phyloP scores from a whole-genome alignment of 2,329 filamentous ascomycete species.

The Cladorrhinum sp. region DNA sequence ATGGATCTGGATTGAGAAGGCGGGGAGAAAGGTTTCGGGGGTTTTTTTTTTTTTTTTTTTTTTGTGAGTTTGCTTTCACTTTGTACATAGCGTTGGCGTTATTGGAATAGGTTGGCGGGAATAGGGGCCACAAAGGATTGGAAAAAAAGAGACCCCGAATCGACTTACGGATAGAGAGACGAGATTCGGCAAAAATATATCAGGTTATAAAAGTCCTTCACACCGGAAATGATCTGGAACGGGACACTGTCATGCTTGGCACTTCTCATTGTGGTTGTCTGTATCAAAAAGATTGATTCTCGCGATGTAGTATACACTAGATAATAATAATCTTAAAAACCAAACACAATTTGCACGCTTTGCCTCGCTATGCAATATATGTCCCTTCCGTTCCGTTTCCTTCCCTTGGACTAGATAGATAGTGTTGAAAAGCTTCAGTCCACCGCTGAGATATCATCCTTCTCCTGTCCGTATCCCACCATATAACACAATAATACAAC shows the following conservation, averaged over 20 bases:
- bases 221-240: too few relatives aligned
- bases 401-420: neutral
- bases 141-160: neutral
- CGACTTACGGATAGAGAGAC: neutral
- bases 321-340: neutral
- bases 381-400: neutral
- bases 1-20: constrained; percentile 46
- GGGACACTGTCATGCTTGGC: too few relatives aligned
- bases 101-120: neutral
- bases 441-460: neutral
- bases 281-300: too few relatives aligned
- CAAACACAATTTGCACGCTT: neutral
- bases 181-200: neutral
- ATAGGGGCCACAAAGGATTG: neutral
- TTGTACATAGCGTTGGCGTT: constrained; percentile 35
- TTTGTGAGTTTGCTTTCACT: neutral
- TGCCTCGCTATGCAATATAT: neutral
- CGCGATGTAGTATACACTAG: neutral
- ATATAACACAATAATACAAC: too few relatives aligned
- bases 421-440: neutral
- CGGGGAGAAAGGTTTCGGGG: neutral
- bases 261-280: too few relatives aligned
- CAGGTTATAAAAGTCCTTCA: neutral
- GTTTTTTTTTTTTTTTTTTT: constrained; percentile 8
- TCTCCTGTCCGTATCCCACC: neutral